Evolutionary conservation across 2,329 filamentous ascomycete genomes (phyloP), one percentile per base, ranked within the genome.

Genomic region (Aspergillus ibericus): DNA sequence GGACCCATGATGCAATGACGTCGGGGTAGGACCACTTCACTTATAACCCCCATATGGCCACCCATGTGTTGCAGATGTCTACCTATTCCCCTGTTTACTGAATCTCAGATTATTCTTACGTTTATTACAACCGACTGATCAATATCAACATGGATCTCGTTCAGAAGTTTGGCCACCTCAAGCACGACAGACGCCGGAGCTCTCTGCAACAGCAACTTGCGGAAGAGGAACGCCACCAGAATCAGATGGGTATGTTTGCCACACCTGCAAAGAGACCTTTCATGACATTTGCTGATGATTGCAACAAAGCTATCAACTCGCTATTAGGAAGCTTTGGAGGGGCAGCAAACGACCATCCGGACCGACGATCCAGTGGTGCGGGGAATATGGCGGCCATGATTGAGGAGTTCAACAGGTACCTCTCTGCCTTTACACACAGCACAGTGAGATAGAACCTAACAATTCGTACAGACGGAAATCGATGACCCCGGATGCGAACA

Each of bases 251-350:
- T 64, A 55, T 9, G 58, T 44, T 16, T 2, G 15, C 18, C n/a
- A 27, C 3, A 4, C 5, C 29, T 4, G 13, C 18, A 6, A 38
- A 10, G 10, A 3, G 1, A 2, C 4, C 1, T 13, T 4, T 50
- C 0, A 1, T n/a, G 15, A 9, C 5, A 50, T 1, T 13, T 35
- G 18, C 29, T 50, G 9, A 35, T 53, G 35, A 32, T 3, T 18
- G 18, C 5, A 15, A 2, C 15, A 12, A 18, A 47, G 29, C 48
- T 4, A 51, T 89, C 64, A 88, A 88, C 63, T 72, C 87, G 1
- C 84, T 85, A 2, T 81, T 87, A 65, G 59, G 59, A 3, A 61
- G 50, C 15, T 61, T 63, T 25, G 61, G 61, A 1, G 59, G 56
- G 6, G 27, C 61, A 7, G 53, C 60, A 10, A 57, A 63, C 42